phyloP scores from a whole-genome alignment of 2,329 filamentous ascomycete species.

The Chaetothyriales sp. region DNA sequence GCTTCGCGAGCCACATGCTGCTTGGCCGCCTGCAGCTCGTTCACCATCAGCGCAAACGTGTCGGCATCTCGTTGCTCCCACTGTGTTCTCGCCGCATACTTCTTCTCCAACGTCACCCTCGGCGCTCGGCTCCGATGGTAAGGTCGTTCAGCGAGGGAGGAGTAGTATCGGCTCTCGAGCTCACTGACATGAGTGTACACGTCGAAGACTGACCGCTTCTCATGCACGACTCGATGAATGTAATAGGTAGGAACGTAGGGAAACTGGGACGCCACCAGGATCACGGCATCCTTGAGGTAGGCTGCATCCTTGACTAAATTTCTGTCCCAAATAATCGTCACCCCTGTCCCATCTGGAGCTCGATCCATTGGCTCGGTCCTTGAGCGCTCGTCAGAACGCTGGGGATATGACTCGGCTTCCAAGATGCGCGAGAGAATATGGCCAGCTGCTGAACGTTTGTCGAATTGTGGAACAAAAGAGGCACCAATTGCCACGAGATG shows the following conservation, averaged over 20 bases:
- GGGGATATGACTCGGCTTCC: constrained; percentile 30
- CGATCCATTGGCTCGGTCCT: constrained; percentile 21
- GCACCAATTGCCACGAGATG: not conserved
- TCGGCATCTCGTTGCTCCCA: constrained; percentile 6
- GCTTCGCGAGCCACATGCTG: constrained; percentile 15
- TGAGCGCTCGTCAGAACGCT: constrained; percentile 15
- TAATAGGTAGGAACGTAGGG: constrained; percentile 13
- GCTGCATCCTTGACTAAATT: constrained; percentile 6
- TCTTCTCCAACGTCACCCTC: constrained; percentile 12
- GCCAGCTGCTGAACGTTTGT: constrained; percentile 10
- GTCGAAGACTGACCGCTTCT: constrained; percentile 19
- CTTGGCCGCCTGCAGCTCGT: constrained; percentile 21
- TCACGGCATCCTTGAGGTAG: constrained; percentile 16
- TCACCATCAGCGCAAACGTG: constrained; percentile 12
- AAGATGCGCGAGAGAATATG: constrained; percentile 32
- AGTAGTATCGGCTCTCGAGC: constrained; percentile 14
- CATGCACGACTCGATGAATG: constrained; percentile 11
- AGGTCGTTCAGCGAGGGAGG: constrained; percentile 3
- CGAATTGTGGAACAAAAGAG: not conserved
- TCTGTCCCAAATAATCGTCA: constrained; percentile 21
- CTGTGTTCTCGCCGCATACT: constrained; percentile 5
- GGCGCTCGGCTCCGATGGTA: constrained; percentile 16
- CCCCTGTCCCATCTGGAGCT: constrained; percentile 22
- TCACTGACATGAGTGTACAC: constrained; percentile 20
- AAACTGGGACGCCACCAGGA: constrained; percentile 18